phyloP scores from a whole-genome alignment of 2,329 filamentous ascomycete species.

The Cladobotryum mycophilum region DNA sequence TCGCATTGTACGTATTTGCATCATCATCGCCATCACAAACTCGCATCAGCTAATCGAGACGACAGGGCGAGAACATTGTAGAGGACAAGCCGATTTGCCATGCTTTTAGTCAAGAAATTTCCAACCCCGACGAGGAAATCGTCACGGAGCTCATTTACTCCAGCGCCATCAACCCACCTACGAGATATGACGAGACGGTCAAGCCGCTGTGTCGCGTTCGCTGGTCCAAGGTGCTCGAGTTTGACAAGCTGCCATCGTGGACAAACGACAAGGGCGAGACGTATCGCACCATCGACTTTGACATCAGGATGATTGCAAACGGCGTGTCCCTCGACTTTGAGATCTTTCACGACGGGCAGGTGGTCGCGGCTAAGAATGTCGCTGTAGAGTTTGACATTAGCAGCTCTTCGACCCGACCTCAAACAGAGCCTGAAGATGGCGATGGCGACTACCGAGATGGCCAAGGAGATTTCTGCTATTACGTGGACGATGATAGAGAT shows the following conservation, averaged over 20 bases:
- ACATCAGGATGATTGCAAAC: constrained; percentile 11
- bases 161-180: neutral
- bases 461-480: too few species aligned
- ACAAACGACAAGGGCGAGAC: constrained; percentile 2
- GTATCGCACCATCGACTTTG: constrained; percentile 6
- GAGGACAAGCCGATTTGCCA: neutral
- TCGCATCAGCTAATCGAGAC: neutral
- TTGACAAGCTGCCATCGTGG: constrained; percentile 5
- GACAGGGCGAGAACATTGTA: constrained; percentile 6
- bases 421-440: too few species aligned
- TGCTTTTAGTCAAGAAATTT: constrained; percentile 12
- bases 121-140: constrained; percentile 1
- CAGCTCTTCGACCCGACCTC: neutral
- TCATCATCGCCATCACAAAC: too few species aligned
- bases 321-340: constrained; percentile 13
- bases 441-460: too few species aligned
- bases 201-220: constrained; percentile 11
- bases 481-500: too few species aligned
- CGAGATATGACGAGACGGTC: constrained; percentile 9
- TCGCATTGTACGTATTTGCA: too few species aligned
- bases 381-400: constrained; percentile 8
- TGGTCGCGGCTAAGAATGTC: constrained; percentile 12
- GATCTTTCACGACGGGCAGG: constrained; percentile 1
- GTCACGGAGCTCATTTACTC: constrained; percentile 12
- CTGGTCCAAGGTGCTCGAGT: constrained; percentile 13